phyloP scores from a whole-genome alignment of 2,329 filamentous ascomycete species.

The Podosphaera xanthii region DNA sequence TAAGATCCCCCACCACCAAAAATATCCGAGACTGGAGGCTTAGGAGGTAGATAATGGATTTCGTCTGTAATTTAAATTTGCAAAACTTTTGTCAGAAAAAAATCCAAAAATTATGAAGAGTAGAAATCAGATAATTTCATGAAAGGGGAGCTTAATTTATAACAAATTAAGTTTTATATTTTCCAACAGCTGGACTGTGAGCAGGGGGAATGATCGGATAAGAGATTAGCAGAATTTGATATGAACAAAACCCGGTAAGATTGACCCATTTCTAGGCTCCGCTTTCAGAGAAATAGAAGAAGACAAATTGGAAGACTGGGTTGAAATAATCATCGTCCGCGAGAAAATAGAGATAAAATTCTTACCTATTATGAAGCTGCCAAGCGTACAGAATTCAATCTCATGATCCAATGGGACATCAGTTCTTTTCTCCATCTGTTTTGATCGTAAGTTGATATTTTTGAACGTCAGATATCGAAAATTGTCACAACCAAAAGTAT shows the following conservation, averaged over 20 bases:
- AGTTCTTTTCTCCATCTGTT: background rate
- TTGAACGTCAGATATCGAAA: no score
- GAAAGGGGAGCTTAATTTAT: background rate
- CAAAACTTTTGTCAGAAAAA: background rate
- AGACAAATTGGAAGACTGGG: background rate
- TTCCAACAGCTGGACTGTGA: no score
- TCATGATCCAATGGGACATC: slow-evolving; percentile 16
- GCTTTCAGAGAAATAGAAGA: background rate
- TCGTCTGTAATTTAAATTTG: slow-evolving; percentile 39
- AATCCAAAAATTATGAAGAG: background rate
- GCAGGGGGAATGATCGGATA: no score
- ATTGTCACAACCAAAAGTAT: no score
- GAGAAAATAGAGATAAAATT: background rate
- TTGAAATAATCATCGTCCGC: background rate
- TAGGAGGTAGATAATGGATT: slow-evolving; percentile 61
- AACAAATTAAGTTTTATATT: no score
- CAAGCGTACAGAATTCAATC: slow-evolving; percentile 45
- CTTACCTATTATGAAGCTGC: slow-evolving; percentile 54
- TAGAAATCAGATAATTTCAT: background rate
- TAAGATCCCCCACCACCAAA: slow-evolving; percentile 81
- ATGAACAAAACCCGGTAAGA: background rate
- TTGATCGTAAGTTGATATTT: no score
- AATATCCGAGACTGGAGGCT: slow-evolving; percentile 45
- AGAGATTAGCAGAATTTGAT: no score
- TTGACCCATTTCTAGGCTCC: background rate